These are phyloP conservation scores for Curvularia sp. DNA, from an alignment of 2,329 filamentous ascomycete species.

Conservation along the genomic window DNA sequence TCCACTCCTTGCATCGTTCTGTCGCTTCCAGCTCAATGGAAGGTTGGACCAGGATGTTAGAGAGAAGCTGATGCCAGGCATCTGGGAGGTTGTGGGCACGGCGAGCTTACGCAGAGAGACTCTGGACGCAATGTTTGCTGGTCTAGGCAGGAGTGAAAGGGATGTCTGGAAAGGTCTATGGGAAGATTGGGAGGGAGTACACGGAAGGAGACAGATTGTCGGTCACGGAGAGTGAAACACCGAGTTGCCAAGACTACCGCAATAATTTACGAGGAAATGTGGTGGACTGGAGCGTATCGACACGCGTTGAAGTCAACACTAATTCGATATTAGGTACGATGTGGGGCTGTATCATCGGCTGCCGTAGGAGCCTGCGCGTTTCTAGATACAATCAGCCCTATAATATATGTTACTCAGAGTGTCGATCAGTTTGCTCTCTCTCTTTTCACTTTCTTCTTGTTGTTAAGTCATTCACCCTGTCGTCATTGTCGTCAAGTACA, in stretches of 20 bases:
- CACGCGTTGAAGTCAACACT: background rate
- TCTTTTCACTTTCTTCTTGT: background rate
- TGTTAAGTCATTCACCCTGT: background rate
- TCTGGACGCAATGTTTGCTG: slow-evolving; percentile 50
- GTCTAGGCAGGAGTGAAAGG: slow-evolving; percentile 41
- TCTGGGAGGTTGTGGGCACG: slow-evolving; percentile 51
- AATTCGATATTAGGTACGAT: background rate
- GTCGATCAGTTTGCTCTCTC: slow-evolving; percentile 1
- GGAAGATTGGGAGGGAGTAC: slow-evolving; percentile 45
- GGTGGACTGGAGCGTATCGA: background rate
- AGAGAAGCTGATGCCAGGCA: slow-evolving; percentile 64
- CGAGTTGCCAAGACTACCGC: too few species aligned
- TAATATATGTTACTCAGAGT: background rate
- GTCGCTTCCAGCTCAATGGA: slow-evolving; percentile 59
- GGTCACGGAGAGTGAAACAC: slow-evolving; percentile 16
- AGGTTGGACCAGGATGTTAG: slow-evolving; percentile 61
- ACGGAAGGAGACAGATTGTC: slow-evolving; percentile 30
- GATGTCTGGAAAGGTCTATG: slow-evolving; percentile 50
- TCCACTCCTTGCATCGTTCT: slow-evolving; percentile 65
- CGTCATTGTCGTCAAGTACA: slow-evolving; percentile 1
- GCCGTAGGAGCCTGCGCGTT: background rate
- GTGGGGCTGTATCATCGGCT: background rate
- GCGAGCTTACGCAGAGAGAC: slow-evolving; percentile 42
- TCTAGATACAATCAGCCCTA: background rate
- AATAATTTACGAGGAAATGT: background rate